phyloP scores from a whole-genome alignment of 805 yeast genomes.

The Saccharomycopsis javanensis region DNA sequence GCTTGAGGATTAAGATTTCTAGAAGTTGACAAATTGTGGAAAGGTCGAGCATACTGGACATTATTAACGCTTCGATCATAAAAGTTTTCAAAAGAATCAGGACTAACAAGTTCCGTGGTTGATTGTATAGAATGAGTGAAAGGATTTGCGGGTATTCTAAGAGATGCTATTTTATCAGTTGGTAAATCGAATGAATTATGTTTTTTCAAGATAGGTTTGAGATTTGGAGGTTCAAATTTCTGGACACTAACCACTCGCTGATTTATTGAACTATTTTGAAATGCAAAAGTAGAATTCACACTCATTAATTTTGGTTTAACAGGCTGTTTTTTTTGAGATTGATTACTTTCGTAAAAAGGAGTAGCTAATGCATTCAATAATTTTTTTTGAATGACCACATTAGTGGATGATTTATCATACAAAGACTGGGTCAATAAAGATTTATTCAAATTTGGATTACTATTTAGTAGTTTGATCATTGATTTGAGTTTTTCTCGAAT shows the following conservation, averaged over 20 bases:
- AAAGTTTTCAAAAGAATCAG: slow-evolving; percentile 3
- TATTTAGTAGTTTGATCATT: slow-evolving; percentile 13
- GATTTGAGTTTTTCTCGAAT: slow-evolving; percentile 13
- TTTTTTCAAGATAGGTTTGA: not conserved
- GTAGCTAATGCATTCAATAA: slow-evolving; percentile 57
- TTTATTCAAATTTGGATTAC: slow-evolving; percentile 6
- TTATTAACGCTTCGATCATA: slow-evolving; percentile 10
- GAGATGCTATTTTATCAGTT: not conserved
- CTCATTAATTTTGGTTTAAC: not conserved
- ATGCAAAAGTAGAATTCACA: slow-evolving; percentile 7
- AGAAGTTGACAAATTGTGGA: slow-evolving; percentile 57
- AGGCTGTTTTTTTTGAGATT: slow-evolving; percentile 6
- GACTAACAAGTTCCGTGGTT: not conserved
- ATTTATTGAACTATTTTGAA: slow-evolving; percentile 12
- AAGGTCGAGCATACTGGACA: slow-evolving; percentile 32
- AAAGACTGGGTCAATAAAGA: slow-evolving; percentile 1
- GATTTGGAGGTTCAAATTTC: not conserved
- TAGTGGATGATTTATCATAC: not conserved
- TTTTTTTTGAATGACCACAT: slow-evolving; percentile 33
- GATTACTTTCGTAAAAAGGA: slow-evolving; percentile 36
- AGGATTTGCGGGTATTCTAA: slow-evolving; percentile 13
- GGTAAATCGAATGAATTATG: not conserved
- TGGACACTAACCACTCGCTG: slow-evolving; percentile 3
- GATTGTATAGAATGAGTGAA: slow-evolving; percentile 2
- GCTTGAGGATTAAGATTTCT: slow-evolving; percentile 74